These are phyloP conservation scores for Daphne laureola DNA, from an alignment of 441 rosid species.

Conservation along the genomic window DNA sequence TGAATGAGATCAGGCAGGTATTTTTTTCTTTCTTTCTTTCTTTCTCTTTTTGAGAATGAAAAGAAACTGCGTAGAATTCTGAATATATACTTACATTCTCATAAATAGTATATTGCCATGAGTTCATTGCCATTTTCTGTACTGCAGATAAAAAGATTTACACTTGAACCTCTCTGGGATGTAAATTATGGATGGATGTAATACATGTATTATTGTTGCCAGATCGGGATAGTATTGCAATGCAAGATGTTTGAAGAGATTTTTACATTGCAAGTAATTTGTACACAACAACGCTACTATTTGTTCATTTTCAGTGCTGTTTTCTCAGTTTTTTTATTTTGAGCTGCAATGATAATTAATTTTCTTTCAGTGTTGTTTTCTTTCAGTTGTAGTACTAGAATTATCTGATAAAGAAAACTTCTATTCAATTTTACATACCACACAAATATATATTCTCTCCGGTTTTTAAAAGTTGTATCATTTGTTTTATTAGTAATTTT, in stretches of 20 bases:
- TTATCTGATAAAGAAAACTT: too few relatives aligned
- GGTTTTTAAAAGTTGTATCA: too few relatives aligned
- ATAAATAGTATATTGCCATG: slow-evolving; percentile 2
- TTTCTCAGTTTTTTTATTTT: too few relatives aligned
- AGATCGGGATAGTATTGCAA: slow-evolving; percentile 22
- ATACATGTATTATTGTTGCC: slow-evolving; percentile 19
- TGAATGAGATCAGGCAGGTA: slow-evolving; percentile 15
- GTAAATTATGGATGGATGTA: slow-evolving; percentile 28
- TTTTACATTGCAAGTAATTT: slow-evolving; percentile 22
- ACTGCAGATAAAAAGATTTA: slow-evolving; percentile 11
- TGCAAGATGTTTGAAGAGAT: slow-evolving; percentile 25
- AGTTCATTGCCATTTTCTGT: slow-evolving; percentile 14
- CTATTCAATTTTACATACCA: too few relatives aligned
- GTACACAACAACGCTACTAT: neutral
- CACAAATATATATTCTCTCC: too few relatives aligned
- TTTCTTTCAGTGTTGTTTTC: too few relatives aligned
- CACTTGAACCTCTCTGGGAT: slow-evolving; percentile 14
- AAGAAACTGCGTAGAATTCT: slow-evolving; percentile 16
- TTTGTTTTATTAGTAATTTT: too few relatives aligned
- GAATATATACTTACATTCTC: slow-evolving; percentile 17
- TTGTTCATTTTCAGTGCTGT: too few relatives aligned
- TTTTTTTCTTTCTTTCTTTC: slow-evolving; percentile 14
- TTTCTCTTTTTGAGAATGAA: slow-evolving; percentile 11
- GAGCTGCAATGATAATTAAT: too few relatives aligned
- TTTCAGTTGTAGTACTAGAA: too few relatives aligned